Conservation (phyloP, 148 eudicot species). For the Arbutus unedo region DNA sequence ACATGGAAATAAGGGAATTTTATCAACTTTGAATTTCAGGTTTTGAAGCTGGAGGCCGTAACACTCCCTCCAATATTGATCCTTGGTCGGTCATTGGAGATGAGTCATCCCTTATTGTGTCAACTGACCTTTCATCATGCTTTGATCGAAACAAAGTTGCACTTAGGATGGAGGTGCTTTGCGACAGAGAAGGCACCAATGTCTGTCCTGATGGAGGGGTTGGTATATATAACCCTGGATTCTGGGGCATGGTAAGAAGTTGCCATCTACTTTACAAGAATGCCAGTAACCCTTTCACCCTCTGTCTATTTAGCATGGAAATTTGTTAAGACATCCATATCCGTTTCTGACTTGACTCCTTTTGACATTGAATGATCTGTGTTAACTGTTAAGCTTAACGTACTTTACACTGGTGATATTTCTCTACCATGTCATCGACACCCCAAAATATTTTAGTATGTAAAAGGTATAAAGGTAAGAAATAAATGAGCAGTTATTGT, state of each 20-base stretch:
- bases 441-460: neutral
- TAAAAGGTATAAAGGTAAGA: neutral
- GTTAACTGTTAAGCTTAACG: neutral
- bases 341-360: neutral
- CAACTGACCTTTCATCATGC: constrained; percentile 87
- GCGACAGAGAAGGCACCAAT: constrained; percentile 48
- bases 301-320: neutral
- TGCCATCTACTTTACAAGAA: neutral
- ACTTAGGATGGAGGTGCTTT: constrained; percentile 76
- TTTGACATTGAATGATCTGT: neutral
- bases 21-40: constrained; percentile 41
- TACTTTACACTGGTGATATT: neutral
- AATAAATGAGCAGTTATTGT: neutral
- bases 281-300: neutral
- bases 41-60: constrained; percentile 80
- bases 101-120: constrained; percentile 49
- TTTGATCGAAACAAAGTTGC: constrained; percentile 85
- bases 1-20: neutral
- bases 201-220: constrained; percentile 83
- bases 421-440: neutral
- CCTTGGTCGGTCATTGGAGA: constrained; percentile 89
- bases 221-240: constrained; percentile 93
- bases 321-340: neutral
- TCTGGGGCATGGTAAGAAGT: constrained; percentile 92
- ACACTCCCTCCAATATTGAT: constrained; percentile 65